Conservation (phyloP, 2,329 filamentous ascomycete species). For the Aspergillus uvarum region DNA sequence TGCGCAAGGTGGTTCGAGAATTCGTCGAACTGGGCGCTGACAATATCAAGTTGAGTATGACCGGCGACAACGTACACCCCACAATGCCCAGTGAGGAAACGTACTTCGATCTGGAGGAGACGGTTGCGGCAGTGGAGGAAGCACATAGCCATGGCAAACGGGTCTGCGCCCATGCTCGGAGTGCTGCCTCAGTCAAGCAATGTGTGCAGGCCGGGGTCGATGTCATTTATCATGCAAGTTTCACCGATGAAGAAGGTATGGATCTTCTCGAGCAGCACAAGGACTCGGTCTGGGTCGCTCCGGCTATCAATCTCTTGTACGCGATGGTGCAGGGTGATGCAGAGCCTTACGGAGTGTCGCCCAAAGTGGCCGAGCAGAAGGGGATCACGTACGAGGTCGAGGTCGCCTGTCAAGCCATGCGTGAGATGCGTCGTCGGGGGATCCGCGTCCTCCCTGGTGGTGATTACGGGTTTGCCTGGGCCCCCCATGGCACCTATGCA, state of each 20-base stretch:
- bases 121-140: constrained; percentile 1
- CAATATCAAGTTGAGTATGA: constrained; percentile 5
- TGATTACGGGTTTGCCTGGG: constrained; percentile 49
- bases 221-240: constrained; percentile 5
- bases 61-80: background rate
- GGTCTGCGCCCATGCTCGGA: constrained; percentile 2
- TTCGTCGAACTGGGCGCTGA: background rate
- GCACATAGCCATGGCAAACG: constrained; percentile 1
- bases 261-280: background rate
- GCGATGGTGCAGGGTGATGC: background rate
- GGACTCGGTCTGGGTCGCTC: constrained; percentile 1
- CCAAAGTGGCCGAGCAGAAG: constrained; percentile 36
- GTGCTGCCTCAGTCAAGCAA: background rate
- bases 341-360: background rate
- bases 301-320: background rate
- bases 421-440: constrained; percentile 47
- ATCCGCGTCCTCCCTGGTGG: constrained; percentile 46
- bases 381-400: constrained; percentile 45
- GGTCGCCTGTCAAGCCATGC: constrained; percentile 35
- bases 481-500: constrained; percentile 48
- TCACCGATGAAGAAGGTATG: background rate
- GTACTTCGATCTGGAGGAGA: constrained; percentile 3
- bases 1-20: constrained; percentile 33
- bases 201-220: background rate
- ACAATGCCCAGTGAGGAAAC: constrained; percentile 2